Percentiles rank a stretch among this genome's conserved stretches.
Conservation (phyloP, 2,329 filamentous ascomycete genomes). For the Ceratocystis albifundus region DNA sequence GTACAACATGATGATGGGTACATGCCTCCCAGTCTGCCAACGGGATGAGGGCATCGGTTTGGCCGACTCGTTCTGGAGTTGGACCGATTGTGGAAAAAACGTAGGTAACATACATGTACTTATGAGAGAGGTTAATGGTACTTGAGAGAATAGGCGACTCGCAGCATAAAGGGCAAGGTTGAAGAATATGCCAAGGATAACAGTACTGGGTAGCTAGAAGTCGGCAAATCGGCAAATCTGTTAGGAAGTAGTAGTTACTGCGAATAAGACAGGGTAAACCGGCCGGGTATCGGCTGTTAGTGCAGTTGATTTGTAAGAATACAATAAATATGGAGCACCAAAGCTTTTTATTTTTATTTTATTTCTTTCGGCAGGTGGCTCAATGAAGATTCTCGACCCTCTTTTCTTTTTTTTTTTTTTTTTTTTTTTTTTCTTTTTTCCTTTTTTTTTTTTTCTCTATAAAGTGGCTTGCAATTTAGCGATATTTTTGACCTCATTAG, state of each 20-base stretch:
- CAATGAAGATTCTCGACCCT: neutral
- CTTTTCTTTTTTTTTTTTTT: too few relatives aligned
- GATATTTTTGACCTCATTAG: neutral
- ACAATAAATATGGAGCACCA: neutral
- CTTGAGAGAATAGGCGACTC: too few relatives aligned
- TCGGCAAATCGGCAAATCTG: neutral
- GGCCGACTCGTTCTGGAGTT: neutral
- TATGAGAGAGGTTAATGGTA: too few relatives aligned
- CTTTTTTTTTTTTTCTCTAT: neutral
- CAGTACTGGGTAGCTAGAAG: neutral
- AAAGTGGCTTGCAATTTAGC: neutral
- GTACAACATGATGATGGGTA: too few relatives aligned
- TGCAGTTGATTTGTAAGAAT: slow-evolving; percentile 1
- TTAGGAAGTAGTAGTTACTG: neutral
- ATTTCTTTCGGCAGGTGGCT: neutral
- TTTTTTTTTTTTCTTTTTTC: neutral
- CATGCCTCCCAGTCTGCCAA: too few relatives aligned
- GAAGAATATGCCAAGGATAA: too few relatives aligned
- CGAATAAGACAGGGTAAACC: neutral
- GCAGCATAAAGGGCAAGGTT: too few relatives aligned
- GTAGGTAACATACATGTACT: too few relatives aligned
- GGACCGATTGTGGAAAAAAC: neutral
- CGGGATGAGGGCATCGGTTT: too few relatives aligned
- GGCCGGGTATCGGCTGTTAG: neutral
- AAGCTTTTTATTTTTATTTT: neutral